Conservation (phyloP, 169 alveolate genomes). For the Cryptosporidium xiaoi region DNA sequence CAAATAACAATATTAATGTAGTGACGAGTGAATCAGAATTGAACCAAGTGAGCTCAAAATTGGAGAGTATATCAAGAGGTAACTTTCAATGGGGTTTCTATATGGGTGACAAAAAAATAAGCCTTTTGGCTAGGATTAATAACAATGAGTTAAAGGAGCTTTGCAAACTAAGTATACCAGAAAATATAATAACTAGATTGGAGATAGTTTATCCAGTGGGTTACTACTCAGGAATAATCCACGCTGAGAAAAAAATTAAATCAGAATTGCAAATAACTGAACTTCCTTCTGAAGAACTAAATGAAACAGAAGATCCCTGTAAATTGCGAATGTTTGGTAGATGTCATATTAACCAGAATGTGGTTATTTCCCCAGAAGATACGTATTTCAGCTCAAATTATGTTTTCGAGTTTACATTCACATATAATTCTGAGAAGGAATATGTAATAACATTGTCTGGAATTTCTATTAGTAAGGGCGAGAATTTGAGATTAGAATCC, state of each 20-base stretch:
- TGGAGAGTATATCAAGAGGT: too few species aligned
- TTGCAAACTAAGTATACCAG: slow-evolving; percentile 15
- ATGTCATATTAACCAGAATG: slow-evolving; percentile 26
- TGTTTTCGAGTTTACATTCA: slow-evolving; percentile 12
- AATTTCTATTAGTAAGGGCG: neutral
- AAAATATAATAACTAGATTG: slow-evolving; percentile 18
- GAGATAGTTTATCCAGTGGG: slow-evolving; percentile 67
- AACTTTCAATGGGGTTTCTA: slow-evolving; percentile 59
- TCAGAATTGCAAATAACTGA: neutral
- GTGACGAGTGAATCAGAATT: neutral
- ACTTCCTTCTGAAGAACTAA: neutral
- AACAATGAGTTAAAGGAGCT: slow-evolving; percentile 13
- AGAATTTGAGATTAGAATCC: too few species aligned
- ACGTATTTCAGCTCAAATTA: slow-evolving; percentile 12
- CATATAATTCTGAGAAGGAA: slow-evolving; percentile 11
- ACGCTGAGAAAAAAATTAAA: slow-evolving; percentile 8
- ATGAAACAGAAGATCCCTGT: slow-evolving; percentile 20
- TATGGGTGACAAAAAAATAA: slow-evolving; percentile 13
- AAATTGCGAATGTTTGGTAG: slow-evolving; percentile 30
- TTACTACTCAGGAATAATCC: slow-evolving; percentile 30
- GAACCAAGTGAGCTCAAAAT: neutral
- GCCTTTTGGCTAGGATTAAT: neutral
- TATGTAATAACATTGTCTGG: slow-evolving; percentile 31
- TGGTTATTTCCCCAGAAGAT: slow-evolving; percentile 17
- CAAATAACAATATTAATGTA: neutral